Conservation (phyloP, 345 rosid genomes). For the Murraya koenigii region DNA sequence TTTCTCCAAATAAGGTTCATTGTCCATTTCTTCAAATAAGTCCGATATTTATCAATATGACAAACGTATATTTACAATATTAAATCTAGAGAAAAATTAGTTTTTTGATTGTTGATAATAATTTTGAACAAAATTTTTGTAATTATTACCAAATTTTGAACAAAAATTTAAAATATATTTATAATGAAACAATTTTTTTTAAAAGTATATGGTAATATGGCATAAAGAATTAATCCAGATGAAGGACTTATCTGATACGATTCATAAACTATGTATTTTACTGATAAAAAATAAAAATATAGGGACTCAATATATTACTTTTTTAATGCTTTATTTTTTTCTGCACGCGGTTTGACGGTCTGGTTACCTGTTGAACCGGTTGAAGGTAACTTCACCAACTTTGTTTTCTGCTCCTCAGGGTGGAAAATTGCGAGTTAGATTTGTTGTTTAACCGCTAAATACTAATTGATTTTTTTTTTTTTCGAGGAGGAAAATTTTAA, state of each 20-base stretch:
- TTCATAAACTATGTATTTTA: neutral
- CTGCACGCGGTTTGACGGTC: neutral
- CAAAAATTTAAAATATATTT: no score
- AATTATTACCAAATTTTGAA: no score
- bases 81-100: no score
- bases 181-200: no score
- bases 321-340: neutral
- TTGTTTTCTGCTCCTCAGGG: neutral
- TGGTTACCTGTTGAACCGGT: neutral
- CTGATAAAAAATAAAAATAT: no score
- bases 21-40: neutral
- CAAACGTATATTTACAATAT: no score
- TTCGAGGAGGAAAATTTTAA: neutral
- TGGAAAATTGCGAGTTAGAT: neutral
- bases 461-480: neutral
- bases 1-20: neutral
- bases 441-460: neutral
- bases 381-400: neutral
- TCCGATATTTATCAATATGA: neutral
- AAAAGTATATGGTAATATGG: no score
- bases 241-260: neutral
- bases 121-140: no score
- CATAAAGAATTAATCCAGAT: no score
- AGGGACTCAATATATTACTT: neutral
- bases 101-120: no score